These are phyloP conservation scores for Tolypocladium tundrense DNA, from an alignment of 2,329 filamentous ascomycete genomes.

Conservation along the genomic window DNA sequence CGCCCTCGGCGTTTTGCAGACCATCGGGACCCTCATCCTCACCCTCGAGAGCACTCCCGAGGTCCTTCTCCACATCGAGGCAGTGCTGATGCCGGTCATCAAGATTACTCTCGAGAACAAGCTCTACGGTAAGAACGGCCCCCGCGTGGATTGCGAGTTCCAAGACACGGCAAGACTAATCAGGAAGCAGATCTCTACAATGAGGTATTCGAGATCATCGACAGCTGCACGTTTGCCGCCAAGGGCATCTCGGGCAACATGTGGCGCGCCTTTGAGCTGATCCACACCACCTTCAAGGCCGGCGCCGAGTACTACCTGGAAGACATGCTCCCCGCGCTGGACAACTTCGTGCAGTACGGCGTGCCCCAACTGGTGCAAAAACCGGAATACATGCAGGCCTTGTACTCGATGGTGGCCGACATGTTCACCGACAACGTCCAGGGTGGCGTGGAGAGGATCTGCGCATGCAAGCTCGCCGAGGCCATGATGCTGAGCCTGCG, in stretches of 20 bases:
- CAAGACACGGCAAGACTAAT: conserved; percentile 8
- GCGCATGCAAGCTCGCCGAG: conserved; percentile 94
- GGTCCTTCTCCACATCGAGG: conserved; percentile 87
- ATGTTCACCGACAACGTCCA: conserved; percentile 92
- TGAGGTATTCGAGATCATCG: conserved; percentile 97
- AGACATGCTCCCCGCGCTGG: conserved; percentile 94
- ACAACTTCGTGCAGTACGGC: conserved; percentile 96
- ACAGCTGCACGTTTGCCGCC: conserved; percentile 96
- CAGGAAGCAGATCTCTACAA: conserved; percentile 75
- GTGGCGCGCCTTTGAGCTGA: conserved; percentile 97
- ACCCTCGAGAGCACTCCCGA: conserved; percentile 96
- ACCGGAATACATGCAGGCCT: conserved; percentile 74
- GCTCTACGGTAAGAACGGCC: conserved; percentile 60
- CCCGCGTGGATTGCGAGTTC: neutral
- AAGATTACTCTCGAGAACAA: conserved; percentile 95
- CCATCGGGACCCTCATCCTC: conserved; percentile 92
- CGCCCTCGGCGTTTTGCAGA: conserved; percentile 89
- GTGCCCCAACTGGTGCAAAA: conserved; percentile 71
- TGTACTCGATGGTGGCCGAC: conserved; percentile 88
- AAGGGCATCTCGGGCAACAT: conserved; percentile 93
- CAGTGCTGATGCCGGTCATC: conserved; percentile 94
- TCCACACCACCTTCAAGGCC: conserved; percentile 93
- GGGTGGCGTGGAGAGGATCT: conserved; percentile 87
- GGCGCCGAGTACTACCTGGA: conserved; percentile 95
- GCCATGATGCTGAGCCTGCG: conserved; percentile 94